Percentiles rank a stretch among this genome's conserved stretches.
phyloP scores from a whole-genome alignment of 2,329 filamentous ascomycete species.

The Zasmidium cellare region DNA sequence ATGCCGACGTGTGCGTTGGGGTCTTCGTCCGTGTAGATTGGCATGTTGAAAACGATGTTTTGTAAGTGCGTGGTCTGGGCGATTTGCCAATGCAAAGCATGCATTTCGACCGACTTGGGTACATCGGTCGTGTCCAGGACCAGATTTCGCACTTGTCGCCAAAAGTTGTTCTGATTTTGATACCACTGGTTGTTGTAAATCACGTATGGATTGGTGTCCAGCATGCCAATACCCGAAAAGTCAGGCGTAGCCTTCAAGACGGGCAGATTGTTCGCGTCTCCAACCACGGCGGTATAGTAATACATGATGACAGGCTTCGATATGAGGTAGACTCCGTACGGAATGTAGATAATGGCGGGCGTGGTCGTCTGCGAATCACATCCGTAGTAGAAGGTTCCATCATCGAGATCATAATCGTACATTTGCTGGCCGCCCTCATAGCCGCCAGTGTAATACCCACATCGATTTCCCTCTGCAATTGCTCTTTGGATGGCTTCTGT shows the following conservation, averaged over 20 bases:
- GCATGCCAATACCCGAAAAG: conserved; percentile 34
- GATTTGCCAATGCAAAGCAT: conserved; percentile 67
- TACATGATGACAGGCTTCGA: conserved; percentile 76
- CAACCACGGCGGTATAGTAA: conserved; percentile 93
- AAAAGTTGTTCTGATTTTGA: conserved; percentile 49
- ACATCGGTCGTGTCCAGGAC: conserved; percentile 51
- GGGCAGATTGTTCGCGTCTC: conserved; percentile 72
- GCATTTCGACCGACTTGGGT: conserved; percentile 24
- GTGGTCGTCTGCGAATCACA: conserved; percentile 81
- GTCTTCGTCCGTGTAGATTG: conserved; percentile 17
- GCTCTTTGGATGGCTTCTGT: conserved; percentile 55
- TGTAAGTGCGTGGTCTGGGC: conserved; percentile 63
- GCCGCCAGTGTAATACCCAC: conserved; percentile 16
- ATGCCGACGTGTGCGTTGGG: conserved; percentile 56
- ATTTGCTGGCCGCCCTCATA: background rate
- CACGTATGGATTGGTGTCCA: conserved; percentile 37
- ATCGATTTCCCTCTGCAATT: conserved; percentile 30
- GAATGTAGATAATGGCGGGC: conserved; percentile 89
- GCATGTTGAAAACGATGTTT: conserved; percentile 59
- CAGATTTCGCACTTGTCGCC: conserved; percentile 59
- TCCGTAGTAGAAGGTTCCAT: conserved; percentile 6
- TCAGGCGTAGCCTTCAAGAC: conserved; percentile 47
- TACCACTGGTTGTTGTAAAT: conserved; percentile 35
- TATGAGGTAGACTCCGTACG: conserved; percentile 80
- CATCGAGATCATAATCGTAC: background rate